A percentile compares a stretch with the other conserved stretches of the same genome.
Evolutionary conservation across 2,329 filamentous ascomycete genomes (phyloP).

Genomic region (Didymella keratinophila): DNA sequence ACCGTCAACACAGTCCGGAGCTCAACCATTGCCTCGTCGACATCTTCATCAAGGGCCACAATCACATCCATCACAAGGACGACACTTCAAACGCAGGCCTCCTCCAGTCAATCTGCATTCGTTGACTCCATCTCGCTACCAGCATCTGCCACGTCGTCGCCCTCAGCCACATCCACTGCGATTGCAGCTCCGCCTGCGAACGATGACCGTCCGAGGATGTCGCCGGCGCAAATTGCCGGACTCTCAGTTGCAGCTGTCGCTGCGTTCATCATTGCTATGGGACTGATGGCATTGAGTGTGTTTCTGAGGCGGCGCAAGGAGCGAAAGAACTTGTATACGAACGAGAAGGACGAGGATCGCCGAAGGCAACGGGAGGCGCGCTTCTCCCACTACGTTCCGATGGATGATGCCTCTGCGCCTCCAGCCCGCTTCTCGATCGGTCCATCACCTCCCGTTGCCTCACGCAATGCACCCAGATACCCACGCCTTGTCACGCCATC

Average conservation of each 20-base stretch:
- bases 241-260: constrained; percentile 49
- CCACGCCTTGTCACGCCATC: constrained; percentile 13
- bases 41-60: constrained; percentile 20
- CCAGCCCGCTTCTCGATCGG: constrained; percentile 28
- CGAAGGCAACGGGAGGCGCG: constrained; percentile 30
- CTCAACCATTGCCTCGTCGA: constrained; percentile 12
- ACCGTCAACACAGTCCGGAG: constrained; percentile 30
- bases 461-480: constrained; percentile 10
- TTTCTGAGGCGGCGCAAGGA: constrained; percentile 47
- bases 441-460: constrained; percentile 24
- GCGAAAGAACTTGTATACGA: constrained; percentile 31
- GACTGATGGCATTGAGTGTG: constrained; percentile 49
- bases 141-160: constrained; percentile 35
- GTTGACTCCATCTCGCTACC: constrained; percentile 37
- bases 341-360: constrained; percentile 32
- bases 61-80: constrained; percentile 24
- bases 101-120: constrained; percentile 34
- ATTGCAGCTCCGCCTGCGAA: constrained; percentile 22
- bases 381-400: constrained; percentile 34
- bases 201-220: constrained; percentile 39
- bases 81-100: constrained; percentile 19
- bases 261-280: constrained; percentile 49
- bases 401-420: constrained; percentile 19
- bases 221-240: constrained; percentile 50
- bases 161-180: constrained; percentile 24